Base-by-base conservation (phyloP, 345 rosid species). In the Boechera divaricarpa region DNA sequence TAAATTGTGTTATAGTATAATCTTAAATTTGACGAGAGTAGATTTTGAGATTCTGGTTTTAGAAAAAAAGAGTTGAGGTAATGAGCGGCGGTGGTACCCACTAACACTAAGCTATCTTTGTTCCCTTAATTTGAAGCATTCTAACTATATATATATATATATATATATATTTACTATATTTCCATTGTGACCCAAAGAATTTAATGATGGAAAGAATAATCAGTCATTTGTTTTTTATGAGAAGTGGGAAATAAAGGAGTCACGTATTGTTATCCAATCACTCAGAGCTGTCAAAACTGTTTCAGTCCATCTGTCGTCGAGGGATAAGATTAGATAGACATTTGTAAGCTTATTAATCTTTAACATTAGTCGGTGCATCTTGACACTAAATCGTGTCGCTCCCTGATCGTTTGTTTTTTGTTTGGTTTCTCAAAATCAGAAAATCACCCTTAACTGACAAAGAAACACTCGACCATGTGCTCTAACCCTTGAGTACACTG, bases 261-360 rank as follows among this genome's bases (percentile, higher is more conserved):
- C 24, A 57, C 24, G 62, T 57, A 57, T 57, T 57, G 10, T 10
- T 57, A 57, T 15, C 62, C 41, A 32, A 55, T 55, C 36, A 45
- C 18, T 13, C 15, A 45, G 51, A 42, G 48, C 48, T 42, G 48
- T 12, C 48, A 11, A 42, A 42, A 42, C 1, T 42, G n/a, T 42
- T 4, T 12, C 1, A 12, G 4, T 12, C 48, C 5, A 28, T 28
- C 29, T 28, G 29, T 28, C 12, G 48, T 42, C n/a, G 11, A 42
- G 47, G 15, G 11, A 36, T 28, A 28, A 28, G 24, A 21, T 21
- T 28, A 28, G 3, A 28, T 2, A 28, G 29, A 28, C 29, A 28
- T 28, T 28, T 28, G 29, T 28, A 28, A 36, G 42, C 42, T 38
- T 38, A 9, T 0, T 8, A 39, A 2, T 10, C 44, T 3, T 42